Percentiles rank a stretch among this genome's conserved stretches.
Conservation (phyloP, 352 stramenopile species). For the Aphanomyces euteiches region DNA sequence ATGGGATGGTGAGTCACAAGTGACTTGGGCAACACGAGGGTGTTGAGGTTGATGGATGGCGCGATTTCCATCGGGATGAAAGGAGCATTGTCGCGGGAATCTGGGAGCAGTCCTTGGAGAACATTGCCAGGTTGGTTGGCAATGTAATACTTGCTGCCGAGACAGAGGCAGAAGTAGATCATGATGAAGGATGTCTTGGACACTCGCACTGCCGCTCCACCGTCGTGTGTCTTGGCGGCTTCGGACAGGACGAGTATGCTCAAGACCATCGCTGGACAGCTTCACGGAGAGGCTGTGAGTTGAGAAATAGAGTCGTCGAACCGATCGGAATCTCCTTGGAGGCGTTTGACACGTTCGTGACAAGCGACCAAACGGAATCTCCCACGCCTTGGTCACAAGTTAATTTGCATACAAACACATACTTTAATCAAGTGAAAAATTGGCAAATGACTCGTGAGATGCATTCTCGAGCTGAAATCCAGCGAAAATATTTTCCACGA, state of each 20-base stretch:
- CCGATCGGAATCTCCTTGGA: too few species aligned
- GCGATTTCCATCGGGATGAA: neutral
- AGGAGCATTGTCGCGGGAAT: neutral
- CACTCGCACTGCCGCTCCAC: neutral
- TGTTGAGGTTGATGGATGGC: neutral
- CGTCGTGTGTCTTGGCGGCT: neutral
- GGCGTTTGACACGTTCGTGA: too few species aligned
- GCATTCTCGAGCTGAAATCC: too few species aligned
- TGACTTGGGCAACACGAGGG: neutral
- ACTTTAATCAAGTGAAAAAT: too few species aligned
- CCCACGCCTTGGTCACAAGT: too few species aligned
- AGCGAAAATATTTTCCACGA: too few species aligned
- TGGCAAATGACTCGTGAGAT: too few species aligned
- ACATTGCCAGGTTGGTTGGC: neutral
- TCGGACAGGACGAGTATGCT: conserved; percentile 2
- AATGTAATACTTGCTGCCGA: conserved; percentile 11
- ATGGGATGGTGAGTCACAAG: neutral
- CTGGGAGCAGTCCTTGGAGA: neutral
- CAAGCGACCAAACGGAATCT: too few species aligned
- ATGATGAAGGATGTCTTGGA: conserved; percentile 24
- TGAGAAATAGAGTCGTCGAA: too few species aligned
- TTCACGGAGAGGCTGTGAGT: too few species aligned
- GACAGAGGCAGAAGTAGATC: conserved; percentile 19
- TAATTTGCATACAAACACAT: too few species aligned
- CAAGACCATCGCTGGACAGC: neutral